Percentiles rank a stretch among this genome's conserved stretches.
Conservation (phyloP, 768 basidiomycete species). For the Scleroderma citrinum region DNA sequence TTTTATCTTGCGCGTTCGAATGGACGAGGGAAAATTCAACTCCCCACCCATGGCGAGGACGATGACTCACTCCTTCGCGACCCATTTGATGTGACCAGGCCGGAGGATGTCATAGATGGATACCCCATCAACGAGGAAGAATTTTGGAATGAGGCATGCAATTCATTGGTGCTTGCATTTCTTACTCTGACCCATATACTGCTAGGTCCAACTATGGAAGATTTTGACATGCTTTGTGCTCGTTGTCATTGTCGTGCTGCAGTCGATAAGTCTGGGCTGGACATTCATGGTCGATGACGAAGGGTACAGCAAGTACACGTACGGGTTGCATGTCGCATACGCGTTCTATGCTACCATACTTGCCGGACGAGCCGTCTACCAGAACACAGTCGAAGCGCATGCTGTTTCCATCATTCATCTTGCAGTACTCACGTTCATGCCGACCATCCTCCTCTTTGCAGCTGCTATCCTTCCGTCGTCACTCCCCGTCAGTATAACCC, state of each 20-base stretch:
- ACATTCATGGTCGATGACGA: slow-evolving; percentile 20
- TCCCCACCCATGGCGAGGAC: slow-evolving; percentile 31
- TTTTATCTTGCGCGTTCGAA: slow-evolving; percentile 35
- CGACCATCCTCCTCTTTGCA: slow-evolving; percentile 37
- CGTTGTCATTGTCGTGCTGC: slow-evolving; percentile 41
- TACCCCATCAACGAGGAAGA: slow-evolving; percentile 52
- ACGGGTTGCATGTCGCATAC: slow-evolving; percentile 44
- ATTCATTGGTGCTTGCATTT: not conserved
- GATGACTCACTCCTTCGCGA: slow-evolving; percentile 33
- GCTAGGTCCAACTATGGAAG: slow-evolving; percentile 59
- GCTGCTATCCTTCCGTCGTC: slow-evolving; percentile 54
- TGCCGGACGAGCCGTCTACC: slow-evolving; percentile 43
- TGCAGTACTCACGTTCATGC: slow-evolving; percentile 45
- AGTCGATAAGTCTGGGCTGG: slow-evolving; percentile 54
- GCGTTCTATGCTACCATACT: slow-evolving; percentile 56
- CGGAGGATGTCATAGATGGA: slow-evolving; percentile 65
- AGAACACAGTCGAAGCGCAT: slow-evolving; percentile 33
- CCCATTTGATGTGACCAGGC: slow-evolving; percentile 67
- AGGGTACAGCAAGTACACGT: slow-evolving; percentile 29
- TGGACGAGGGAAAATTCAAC: slow-evolving; percentile 45
- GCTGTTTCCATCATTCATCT: slow-evolving; percentile 60
- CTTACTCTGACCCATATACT: slow-evolving; percentile 1
- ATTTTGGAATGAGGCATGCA: slow-evolving; percentile 55
- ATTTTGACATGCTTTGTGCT: slow-evolving; percentile 42
- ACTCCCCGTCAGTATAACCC: slow-evolving; percentile 27